Evolutionary conservation across 805 yeast species (phyloP), one percentile per base, ranked within the genome.

Genomic region (Saccharomycopsis fodiens): DNA sequence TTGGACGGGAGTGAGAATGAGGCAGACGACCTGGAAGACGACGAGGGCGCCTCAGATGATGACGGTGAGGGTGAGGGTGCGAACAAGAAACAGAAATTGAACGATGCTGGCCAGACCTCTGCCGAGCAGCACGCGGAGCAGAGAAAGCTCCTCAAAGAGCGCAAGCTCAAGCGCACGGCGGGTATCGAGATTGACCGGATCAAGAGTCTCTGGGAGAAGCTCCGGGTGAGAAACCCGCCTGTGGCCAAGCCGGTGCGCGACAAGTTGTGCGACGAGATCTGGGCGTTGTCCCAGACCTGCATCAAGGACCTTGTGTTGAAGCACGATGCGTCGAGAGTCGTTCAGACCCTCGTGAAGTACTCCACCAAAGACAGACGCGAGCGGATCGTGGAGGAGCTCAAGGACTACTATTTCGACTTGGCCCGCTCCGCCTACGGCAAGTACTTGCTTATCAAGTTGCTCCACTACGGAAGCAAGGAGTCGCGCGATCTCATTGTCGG

Each of bases 281-380:
- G 96, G 96, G 80, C 73, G 20, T 72, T 86, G 50, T 70, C 94
- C 42, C 77, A 83, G 57, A 87, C 82, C 57, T 78, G 80, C 43
- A 73, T 88, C 46, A 76, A 76, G 52, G 97, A 91, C 57, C 73
- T 91, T 54, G 96, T 91, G 29, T 64, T 91, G 67, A 88, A 93
- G 69, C 98, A 91, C 61, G 97, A 91, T 70, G 91, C 97, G 7
- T 86, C 96, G 20, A 78, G 98, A 68, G 91, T 91, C 46, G 94
- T 91, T 35, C 98, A 91, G 66, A 88, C 97, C 1, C 73, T 91
- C 54, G 81, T 91, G 51, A 91, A 91, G 63, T 87, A 85, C 61
- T 80, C 93, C 10, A 70, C 83, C 32, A 85, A 82, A 58, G 85
- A 79, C 42, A 79, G 88, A 67, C 78, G 96, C 66, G 82, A 78